Conservation (phyloP, 2,329 filamentous ascomycete species). For the Thielaviopsis euricoi region DNA sequence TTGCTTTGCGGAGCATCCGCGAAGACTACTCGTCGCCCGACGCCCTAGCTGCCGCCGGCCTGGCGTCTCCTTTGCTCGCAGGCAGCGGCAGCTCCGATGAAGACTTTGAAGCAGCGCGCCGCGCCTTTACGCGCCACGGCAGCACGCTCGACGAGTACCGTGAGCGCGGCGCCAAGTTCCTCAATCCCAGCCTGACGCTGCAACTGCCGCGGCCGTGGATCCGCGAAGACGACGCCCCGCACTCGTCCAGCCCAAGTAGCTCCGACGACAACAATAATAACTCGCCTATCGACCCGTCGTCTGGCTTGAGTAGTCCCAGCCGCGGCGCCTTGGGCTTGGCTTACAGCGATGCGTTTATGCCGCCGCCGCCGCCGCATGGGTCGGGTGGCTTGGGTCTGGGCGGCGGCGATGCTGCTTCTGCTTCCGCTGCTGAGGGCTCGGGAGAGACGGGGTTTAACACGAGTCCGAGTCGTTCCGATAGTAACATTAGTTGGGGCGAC, state of each 20-base stretch:
- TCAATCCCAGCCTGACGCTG: conserved; percentile 57
- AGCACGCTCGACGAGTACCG: conserved; percentile 57
- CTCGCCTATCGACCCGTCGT: background rate
- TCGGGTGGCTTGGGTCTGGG: background rate
- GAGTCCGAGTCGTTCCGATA: conserved; percentile 23
- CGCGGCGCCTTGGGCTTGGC: background rate
- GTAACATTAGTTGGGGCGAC: conserved; percentile 31
- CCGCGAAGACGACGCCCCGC: conserved; percentile 37
- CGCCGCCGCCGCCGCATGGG: background rate
- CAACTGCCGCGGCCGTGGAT: conserved; percentile 61
- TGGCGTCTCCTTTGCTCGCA: conserved; percentile 8
- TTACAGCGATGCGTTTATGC: background rate
- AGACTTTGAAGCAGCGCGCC: conserved; percentile 14
- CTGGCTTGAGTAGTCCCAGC: background rate
- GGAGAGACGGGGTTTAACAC: background rate
- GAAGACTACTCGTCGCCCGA: conserved; percentile 26
- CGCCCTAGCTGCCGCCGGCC: conserved; percentile 19
- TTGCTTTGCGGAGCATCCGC: conserved; percentile 74
- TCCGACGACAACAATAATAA: background rate
- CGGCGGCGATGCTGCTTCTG: too few species aligned
- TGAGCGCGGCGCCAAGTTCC: conserved; percentile 52
- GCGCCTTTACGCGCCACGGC: conserved; percentile 31
- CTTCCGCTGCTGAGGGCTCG: too few species aligned
- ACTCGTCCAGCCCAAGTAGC: background rate
- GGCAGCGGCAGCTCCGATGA: background rate